Percentiles rank a stretch among this genome's conserved stretches.
phyloP scores from a whole-genome alignment of 2,329 filamentous ascomycete genomes.

The Mollisiaceae sp. region DNA sequence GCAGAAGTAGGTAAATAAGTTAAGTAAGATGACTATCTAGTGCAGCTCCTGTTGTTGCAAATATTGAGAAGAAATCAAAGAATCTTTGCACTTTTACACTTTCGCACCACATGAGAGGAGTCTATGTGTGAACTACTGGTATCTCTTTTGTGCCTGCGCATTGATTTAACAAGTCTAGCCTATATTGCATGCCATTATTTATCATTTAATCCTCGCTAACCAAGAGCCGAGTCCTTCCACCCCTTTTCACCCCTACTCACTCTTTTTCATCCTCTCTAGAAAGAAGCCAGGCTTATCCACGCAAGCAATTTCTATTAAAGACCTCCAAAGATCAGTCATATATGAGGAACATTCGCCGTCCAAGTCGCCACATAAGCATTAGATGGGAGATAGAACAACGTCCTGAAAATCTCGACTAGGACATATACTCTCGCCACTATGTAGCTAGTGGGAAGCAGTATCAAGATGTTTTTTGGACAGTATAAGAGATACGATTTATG shows the following conservation, averaged over 20 bases:
- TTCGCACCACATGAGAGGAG: no score
- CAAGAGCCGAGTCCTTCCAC: no score
- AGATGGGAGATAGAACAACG: constrained; percentile 16
- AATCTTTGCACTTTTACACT: neutral
- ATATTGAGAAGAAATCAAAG: neutral
- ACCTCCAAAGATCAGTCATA: neutral
- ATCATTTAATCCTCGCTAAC: no score
- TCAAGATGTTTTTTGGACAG: neutral
- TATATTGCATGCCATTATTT: no score
- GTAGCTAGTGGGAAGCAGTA: neutral
- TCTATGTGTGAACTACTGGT: no score
- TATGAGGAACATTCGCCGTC: constrained; percentile 21
- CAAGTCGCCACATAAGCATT: constrained; percentile 20
- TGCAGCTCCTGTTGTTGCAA: neutral
- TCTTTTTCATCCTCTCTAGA: no score
- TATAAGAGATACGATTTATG: neutral
- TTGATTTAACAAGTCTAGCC: no score
- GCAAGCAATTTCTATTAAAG: no score
- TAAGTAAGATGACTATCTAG: neutral
- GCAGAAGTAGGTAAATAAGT: no score
- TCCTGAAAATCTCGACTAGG: constrained; percentile 21
- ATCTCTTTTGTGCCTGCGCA: no score
- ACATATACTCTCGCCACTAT: constrained; percentile 15
- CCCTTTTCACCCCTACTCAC: no score
- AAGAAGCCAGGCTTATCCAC: no score